These are phyloP conservation scores for Dactylorhiza incarnata DNA, from an alignment of 106 monocot genomes.

Conservation along the genomic window DNA sequence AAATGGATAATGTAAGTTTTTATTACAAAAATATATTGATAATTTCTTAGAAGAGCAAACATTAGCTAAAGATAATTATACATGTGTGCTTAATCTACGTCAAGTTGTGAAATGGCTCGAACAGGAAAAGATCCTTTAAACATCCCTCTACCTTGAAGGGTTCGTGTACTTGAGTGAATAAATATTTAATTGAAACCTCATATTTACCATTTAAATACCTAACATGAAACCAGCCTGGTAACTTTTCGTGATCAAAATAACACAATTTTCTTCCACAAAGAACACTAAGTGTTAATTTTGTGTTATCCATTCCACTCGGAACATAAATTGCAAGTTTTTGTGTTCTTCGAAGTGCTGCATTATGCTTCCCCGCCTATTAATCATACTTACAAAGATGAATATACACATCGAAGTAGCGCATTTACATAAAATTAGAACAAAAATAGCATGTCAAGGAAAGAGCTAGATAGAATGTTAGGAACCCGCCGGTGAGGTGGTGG, in stretches of 20 bases:
- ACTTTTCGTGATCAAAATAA: background rate
- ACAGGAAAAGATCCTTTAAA: background rate
- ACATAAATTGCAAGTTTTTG: no score
- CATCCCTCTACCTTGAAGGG: background rate
- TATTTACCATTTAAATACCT: background rate
- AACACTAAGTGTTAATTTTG: no score
- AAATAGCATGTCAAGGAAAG: no score
- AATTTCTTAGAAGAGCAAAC: background rate
- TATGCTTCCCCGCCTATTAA: no score
- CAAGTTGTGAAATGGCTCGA: background rate
- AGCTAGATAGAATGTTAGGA: no score
- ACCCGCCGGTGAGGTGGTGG: no score
- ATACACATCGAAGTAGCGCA: no score
- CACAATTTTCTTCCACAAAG: no score
- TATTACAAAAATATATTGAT: background rate
- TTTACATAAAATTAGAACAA: no score
- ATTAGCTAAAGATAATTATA: background rate
- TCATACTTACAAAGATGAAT: no score
- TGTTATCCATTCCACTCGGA: no score
- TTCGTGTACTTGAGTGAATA: background rate
- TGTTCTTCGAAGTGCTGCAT: no score
- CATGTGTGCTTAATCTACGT: background rate
- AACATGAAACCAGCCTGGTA: background rate
- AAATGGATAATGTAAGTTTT: background rate
- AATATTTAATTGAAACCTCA: background rate